Conservation (phyloP, 768 basidiomycete species). For the Daedaleopsis nitida region DNA sequence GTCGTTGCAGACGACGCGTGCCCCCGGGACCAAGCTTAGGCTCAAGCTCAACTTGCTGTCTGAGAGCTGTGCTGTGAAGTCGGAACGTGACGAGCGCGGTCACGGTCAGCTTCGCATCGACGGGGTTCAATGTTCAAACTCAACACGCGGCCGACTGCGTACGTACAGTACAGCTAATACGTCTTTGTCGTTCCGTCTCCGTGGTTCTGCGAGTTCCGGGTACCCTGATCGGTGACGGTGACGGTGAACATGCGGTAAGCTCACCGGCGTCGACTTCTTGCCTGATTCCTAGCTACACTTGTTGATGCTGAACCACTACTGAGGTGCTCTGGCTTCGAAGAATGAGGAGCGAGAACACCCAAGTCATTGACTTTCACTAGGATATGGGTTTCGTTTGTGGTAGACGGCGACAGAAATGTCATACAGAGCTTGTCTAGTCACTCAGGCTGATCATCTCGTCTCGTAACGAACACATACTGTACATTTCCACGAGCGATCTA, state of each 20-base stretch:
- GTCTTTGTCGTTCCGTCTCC: constrained; percentile 52
- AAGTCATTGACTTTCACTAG: no score
- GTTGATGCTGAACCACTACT: no score
- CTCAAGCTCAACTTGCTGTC: constrained; percentile 59
- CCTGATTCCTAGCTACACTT: no score
- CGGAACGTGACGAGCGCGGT: constrained; percentile 49
- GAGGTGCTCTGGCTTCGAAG: no score
- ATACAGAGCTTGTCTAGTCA: no score
- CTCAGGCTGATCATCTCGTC: no score
- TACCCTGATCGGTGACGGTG: background rate
- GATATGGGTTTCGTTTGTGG: no score
- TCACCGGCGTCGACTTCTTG: no score
- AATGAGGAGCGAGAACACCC: no score
- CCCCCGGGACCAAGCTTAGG: constrained; percentile 61
- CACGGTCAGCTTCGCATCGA: constrained; percentile 51
- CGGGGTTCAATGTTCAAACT: constrained; percentile 59
- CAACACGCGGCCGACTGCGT: constrained; percentile 51
- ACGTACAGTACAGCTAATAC: constrained; percentile 82
- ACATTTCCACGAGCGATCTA: background rate
- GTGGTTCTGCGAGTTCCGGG: background rate
- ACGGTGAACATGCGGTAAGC: no score
- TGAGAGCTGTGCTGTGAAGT: constrained; percentile 52
- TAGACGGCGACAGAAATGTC: no score
- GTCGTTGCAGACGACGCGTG: constrained; percentile 48
- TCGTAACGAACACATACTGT: no score